Evolutionary conservation across 352 stramenopile genomes (phyloP).

Genomic region (Phytophthora pistaciae): DNA sequence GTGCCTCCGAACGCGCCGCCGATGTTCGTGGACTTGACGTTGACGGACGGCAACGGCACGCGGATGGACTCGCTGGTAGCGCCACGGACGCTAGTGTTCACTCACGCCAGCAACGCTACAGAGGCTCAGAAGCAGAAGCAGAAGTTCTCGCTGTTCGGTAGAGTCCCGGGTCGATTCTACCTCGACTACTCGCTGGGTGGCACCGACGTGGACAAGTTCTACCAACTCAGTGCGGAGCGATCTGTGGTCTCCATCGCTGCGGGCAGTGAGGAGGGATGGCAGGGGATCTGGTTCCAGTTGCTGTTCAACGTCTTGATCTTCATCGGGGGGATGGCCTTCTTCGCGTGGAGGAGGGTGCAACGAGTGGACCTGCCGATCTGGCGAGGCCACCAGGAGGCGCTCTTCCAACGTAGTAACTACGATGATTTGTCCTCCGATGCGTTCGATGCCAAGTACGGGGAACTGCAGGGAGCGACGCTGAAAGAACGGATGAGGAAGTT

Average conservation of each 20-base stretch:
- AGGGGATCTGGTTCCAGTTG: conserved; percentile 76
- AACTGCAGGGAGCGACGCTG: conserved; percentile 50
- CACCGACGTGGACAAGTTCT: conserved; percentile 45
- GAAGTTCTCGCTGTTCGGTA: conserved; percentile 55
- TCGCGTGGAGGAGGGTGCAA: conserved; percentile 67
- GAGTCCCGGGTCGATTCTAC: conserved; percentile 56
- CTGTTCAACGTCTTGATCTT: conserved; percentile 72
- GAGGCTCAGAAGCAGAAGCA: conserved; percentile 32
- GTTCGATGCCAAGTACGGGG: conserved; percentile 60
- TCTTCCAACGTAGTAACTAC: conserved; percentile 85
- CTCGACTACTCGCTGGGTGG: conserved; percentile 58
- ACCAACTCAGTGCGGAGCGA: conserved; percentile 55
- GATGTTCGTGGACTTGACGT: conserved; percentile 55
- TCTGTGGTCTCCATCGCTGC: conserved; percentile 66
- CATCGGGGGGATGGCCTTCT: conserved; percentile 59
- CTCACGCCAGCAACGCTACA: conserved; percentile 31
- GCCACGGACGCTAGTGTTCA: conserved; percentile 51
- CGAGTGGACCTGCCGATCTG: conserved; percentile 69
- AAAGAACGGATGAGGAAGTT: conserved; percentile 60
- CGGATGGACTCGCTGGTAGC: conserved; percentile 41
- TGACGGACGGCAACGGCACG: conserved; percentile 54
- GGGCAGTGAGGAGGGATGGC: conserved; percentile 56
- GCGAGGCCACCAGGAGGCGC: conserved; percentile 56
- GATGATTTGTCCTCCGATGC: conserved; percentile 51
- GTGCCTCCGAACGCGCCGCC: conserved; percentile 45